Conservation (phyloP, 2,329 filamentous ascomycete genomes). For the Trichoderma atroviride region DNA sequence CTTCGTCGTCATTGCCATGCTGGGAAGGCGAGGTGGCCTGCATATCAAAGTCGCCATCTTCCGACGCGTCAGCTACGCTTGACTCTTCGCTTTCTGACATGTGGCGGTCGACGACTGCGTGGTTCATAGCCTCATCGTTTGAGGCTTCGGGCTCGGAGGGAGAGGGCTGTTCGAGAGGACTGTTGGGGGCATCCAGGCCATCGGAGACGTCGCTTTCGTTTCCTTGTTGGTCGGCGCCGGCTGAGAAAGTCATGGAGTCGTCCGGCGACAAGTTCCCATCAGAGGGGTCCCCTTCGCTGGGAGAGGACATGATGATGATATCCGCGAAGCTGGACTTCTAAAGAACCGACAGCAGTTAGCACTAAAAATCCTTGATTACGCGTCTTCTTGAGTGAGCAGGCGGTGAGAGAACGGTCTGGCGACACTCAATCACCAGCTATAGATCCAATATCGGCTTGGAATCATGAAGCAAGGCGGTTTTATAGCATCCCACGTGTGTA, state of each 20-base stretch:
- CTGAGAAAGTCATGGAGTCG: constrained; percentile 46
- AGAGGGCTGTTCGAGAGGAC: constrained; percentile 52
- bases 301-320: constrained; percentile 65
- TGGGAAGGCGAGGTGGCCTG: constrained; percentile 57
- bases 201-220: constrained; percentile 66
- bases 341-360: constrained; percentile 42
- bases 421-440: constrained; percentile 35
- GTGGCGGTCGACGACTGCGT: constrained; percentile 44
- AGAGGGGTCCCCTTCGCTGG: constrained; percentile 61
- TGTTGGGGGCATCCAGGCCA: constrained; percentile 67
- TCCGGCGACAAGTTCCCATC: constrained; percentile 67
- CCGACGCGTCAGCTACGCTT: constrained; percentile 59
- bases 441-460: constrained; percentile 29
- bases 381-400: constrained; percentile 31
- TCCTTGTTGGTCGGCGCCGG: constrained; percentile 41
- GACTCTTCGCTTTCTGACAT: constrained; percentile 52
- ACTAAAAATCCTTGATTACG: constrained; percentile 29
- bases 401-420: constrained; percentile 33
- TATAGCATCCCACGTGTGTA: constrained; percentile 49
- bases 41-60: constrained; percentile 77
- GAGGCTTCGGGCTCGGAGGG: constrained; percentile 46
- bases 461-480: constrained; percentile 43
- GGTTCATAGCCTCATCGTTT: constrained; percentile 46
- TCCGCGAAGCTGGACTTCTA: constrained; percentile 60
- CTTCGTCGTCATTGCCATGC: constrained; percentile 46